Percentiles rank a stretch among this genome's conserved stretches.
phyloP scores from a whole-genome alignment of 2,329 filamentous ascomycete genomes.

The Verticillium nonalfalfae region DNA sequence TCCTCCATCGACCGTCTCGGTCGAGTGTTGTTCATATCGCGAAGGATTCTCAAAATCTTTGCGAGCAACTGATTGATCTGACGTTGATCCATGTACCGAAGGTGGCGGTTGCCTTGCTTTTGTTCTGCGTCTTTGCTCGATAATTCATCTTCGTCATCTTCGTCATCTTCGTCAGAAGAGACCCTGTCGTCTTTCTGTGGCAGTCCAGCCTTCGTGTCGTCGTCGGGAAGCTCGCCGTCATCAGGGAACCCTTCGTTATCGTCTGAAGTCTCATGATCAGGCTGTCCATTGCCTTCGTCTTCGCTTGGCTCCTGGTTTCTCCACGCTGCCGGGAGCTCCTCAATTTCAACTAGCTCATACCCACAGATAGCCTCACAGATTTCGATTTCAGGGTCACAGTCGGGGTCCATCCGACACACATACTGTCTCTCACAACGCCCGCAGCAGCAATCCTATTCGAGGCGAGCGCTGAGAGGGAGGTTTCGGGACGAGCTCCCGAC shows the following conservation, averaged over 20 bases:
- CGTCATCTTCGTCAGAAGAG: not conserved
- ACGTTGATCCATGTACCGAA: not conserved
- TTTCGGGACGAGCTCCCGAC: slow-evolving; percentile 51
- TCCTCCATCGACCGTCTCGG: not conserved
- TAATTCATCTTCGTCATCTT: not conserved
- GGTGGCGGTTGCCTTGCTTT: not conserved
- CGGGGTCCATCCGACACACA: not conserved
- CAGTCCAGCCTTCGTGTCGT: not conserved
- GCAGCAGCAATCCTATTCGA: slow-evolving; percentile 6
- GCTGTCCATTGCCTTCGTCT: not conserved
- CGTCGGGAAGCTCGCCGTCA: not conserved
- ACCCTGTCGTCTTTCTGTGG: not conserved
- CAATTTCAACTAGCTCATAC: not conserved
- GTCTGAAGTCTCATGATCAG: not conserved
- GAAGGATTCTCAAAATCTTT: not conserved
- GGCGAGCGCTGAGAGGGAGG: slow-evolving; percentile 34
- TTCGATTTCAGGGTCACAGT: not conserved
- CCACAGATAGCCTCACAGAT: not conserved
- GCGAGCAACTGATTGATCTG: not conserved
- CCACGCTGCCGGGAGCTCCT: not conserved
- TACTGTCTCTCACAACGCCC: not conserved
- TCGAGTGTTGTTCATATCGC: not conserved
- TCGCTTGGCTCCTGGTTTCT: not conserved
- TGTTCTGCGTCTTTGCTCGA: not conserved
- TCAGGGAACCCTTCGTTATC: not conserved